phyloP scores from a whole-genome alignment of 31 red algal species.

The Asparagopsis taxiformis region DNA sequence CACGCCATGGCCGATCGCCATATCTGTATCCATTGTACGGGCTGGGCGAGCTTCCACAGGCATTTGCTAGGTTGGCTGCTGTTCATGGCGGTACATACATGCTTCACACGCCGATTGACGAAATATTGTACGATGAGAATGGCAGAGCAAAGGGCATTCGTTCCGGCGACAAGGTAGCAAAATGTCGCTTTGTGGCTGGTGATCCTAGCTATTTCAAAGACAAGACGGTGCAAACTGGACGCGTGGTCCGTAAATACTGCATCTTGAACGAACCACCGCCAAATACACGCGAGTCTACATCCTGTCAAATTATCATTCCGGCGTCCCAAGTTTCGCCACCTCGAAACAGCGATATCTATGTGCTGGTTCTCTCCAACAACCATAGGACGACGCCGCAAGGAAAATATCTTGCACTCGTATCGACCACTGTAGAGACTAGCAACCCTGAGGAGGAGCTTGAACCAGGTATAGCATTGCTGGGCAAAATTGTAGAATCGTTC shows the following conservation, averaged over 20 bases:
- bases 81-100: constrained; percentile 99
- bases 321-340: constrained; percentile 67
- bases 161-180: constrained; percentile 70
- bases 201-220: constrained; percentile 92
- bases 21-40: constrained; percentile 99
- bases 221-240: constrained; percentile 45
- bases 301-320: constrained; percentile 95
- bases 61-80: constrained; percentile 92
- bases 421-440: constrained; percentile 91
- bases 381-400: constrained; percentile 85
- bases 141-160: constrained; percentile 76
- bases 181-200: constrained; percentile 85
- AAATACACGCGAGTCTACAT: constrained; percentile 76
- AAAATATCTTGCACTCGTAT: constrained; percentile 89
- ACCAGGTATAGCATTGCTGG: constrained; percentile 85
- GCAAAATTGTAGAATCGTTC: constrained; percentile 80
- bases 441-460: constrained; percentile 74
- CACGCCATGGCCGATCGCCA: constrained; percentile 85
- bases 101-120: constrained; percentile 86
- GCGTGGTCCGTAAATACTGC: constrained; percentile 94
- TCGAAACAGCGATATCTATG: constrained; percentile 91
- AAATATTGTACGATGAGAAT: constrained; percentile 63
- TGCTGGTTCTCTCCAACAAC: constrained; percentile 85
- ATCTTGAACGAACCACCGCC: constrained; percentile 78
- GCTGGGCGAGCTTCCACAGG: constrained; percentile 97